A percentile compares a stretch with the other conserved stretches of the same genome.
phyloP scores from a whole-genome alignment of 345 rosid species.

The Citrus glauca region DNA sequence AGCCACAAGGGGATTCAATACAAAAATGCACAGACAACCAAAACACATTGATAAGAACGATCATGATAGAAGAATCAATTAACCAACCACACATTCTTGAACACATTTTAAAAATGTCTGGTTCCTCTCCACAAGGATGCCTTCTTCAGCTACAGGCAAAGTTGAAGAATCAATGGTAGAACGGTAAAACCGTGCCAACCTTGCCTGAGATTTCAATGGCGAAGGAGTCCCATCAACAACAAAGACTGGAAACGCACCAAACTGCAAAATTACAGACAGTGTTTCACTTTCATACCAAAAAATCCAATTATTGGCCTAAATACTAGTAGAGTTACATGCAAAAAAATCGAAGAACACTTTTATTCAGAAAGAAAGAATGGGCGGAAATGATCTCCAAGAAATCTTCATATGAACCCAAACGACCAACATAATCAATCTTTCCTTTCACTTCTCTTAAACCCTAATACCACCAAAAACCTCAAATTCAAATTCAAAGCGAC shows the following conservation, averaged over 20 bases:
- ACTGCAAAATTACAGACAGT: constrained; percentile 36
- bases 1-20: neutral
- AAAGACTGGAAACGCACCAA: constrained; percentile 87
- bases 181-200: constrained; percentile 59
- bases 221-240: constrained; percentile 90
- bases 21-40: neutral
- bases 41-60: neutral
- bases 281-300: neutral
- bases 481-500: neutral
- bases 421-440: neutral
- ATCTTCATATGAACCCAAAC: neutral
- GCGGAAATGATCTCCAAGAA: neutral
- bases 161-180: constrained; percentile 49
- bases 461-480: neutral
- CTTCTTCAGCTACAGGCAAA: constrained; percentile 39
- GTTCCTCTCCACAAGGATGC: constrained; percentile 69
- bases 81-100: constrained; percentile 71
- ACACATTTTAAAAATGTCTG: constrained; percentile 52
- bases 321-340: neutral
- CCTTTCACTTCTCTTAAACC: neutral
- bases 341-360: neutral
- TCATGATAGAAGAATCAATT: neutral
- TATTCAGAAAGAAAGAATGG: neutral
- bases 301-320: neutral
- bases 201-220: constrained; percentile 67